Conservation (phyloP, 352 stramenopile species). For the Blastocystis sp. region DNA sequence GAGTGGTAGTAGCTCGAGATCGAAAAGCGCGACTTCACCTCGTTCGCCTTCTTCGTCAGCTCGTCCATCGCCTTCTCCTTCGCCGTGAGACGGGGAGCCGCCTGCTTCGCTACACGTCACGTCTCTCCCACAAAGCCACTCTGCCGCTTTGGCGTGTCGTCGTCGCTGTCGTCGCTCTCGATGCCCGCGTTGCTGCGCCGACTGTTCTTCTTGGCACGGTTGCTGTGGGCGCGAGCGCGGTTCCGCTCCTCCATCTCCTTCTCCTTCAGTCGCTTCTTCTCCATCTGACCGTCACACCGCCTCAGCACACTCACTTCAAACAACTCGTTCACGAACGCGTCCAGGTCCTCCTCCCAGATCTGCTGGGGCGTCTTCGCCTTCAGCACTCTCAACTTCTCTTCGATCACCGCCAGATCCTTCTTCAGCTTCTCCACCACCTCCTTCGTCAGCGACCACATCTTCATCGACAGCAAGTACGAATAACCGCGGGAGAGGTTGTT, state of each 20-base stretch:
- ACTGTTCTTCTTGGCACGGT: not conserved
- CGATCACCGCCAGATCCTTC: constrained; percentile 84
- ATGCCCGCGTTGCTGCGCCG: constrained; percentile 3
- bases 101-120: not conserved
- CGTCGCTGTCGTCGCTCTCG: not conserved
- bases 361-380: constrained; percentile 84
- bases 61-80: constrained; percentile 40
- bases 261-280: constrained; percentile 54
- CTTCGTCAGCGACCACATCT: constrained; percentile 88
- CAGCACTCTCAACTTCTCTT: constrained; percentile 85
- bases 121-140: not conserved
- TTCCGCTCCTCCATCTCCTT: constrained; percentile 57
- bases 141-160: not conserved
- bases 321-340: constrained; percentile 83
- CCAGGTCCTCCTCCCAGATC: constrained; percentile 90
- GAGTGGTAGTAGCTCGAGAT: constrained; percentile 56
- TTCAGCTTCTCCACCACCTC: constrained; percentile 89
- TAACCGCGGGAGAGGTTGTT: constrained; percentile 80
- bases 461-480: constrained; percentile 93
- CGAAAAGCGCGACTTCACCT: constrained; percentile 36
- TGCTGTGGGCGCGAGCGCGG: not conserved
- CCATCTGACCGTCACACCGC: constrained; percentile 35
- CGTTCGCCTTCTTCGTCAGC: constrained; percentile 3
- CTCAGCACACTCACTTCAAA: constrained; percentile 79
- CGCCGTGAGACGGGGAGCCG: constrained; percentile 27